phyloP scores from a whole-genome alignment of 768 basidiomycete species.

The Tricholoma sp. region DNA sequence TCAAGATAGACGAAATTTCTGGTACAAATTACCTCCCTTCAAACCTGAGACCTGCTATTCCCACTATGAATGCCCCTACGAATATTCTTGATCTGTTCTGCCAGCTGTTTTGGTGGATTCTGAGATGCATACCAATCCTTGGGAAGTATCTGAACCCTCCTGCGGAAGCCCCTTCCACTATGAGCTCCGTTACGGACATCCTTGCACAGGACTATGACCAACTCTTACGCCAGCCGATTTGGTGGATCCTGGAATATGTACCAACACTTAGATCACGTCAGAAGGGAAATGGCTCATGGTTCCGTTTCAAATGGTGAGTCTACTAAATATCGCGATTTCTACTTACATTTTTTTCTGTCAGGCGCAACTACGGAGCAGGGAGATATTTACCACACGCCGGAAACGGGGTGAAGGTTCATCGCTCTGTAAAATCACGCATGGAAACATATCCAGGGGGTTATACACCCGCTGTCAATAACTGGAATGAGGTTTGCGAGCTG shows the following conservation, averaged over 20 bases:
- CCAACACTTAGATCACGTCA: slow-evolving; percentile 20
- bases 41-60: too few species aligned
- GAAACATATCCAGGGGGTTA: background rate
- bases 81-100: too few species aligned
- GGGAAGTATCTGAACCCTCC: too few species aligned
- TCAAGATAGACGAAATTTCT: too few species aligned
- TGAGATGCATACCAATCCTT: too few species aligned
- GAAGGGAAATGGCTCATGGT: slow-evolving; percentile 16
- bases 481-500: background rate
- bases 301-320: background rate
- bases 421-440: background rate
- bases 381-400: background rate
- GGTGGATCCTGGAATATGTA: slow-evolving; percentile 22
- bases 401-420: background rate
- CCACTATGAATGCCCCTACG: too few species aligned
- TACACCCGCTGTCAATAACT: background rate
- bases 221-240: slow-evolving; percentile 9
- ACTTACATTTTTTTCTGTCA: background rate
- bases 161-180: too few species aligned
- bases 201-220: slow-evolving; percentile 15
- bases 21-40: too few species aligned
- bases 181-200: too few species aligned
- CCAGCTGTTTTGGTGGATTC: too few species aligned
- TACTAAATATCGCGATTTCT: background rate
- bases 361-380: slow-evolving; percentile 1